phyloP scores from a whole-genome alignment of 139 green algal genomes.

The Chlamydomonas schloesseri region DNA sequence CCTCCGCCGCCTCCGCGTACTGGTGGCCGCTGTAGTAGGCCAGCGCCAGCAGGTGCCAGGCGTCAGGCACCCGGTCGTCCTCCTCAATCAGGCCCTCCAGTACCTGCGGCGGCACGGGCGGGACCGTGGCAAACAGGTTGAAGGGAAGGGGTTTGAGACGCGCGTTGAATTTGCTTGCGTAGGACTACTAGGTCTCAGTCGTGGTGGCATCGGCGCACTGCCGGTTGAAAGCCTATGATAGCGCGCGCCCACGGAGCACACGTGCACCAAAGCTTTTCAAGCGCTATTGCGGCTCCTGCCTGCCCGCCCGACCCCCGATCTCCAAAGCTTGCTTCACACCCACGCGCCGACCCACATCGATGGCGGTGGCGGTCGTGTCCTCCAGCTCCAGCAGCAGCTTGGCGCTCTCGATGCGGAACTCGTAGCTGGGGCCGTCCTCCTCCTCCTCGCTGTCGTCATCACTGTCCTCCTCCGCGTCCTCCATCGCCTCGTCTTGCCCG shows the following conservation, averaged over 20 bases:
- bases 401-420: slow-evolving; percentile 88
- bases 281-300: too few relatives aligned
- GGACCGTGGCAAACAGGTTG: background rate
- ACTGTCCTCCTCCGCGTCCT: slow-evolving; percentile 31
- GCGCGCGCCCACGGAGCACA: too few relatives aligned
- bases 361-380: slow-evolving; percentile 69
- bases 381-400: slow-evolving; percentile 93
- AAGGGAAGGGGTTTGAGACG: background rate
- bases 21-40: slow-evolving; percentile 69
- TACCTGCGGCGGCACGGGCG: too few relatives aligned
- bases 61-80: slow-evolving; percentile 81
- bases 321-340: too few relatives aligned
- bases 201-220: too few relatives aligned
- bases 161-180: too few relatives aligned
- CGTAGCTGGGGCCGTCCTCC: slow-evolving; percentile 70
- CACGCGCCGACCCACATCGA: slow-evolving; percentile 57
- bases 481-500: background rate
- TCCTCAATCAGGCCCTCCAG: slow-evolving; percentile 83
- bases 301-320: too few relatives aligned
- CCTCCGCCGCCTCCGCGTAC: slow-evolving; percentile 68
- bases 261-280: too few relatives aligned
- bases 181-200: too few relatives aligned
- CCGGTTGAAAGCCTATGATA: too few relatives aligned
- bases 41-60: slow-evolving; percentile 84
- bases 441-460: slow-evolving; percentile 54